These are phyloP conservation scores for Chlamydomonas asymmetrica DNA, from an alignment of 139 green algal genomes.

Conservation along the genomic window DNA sequence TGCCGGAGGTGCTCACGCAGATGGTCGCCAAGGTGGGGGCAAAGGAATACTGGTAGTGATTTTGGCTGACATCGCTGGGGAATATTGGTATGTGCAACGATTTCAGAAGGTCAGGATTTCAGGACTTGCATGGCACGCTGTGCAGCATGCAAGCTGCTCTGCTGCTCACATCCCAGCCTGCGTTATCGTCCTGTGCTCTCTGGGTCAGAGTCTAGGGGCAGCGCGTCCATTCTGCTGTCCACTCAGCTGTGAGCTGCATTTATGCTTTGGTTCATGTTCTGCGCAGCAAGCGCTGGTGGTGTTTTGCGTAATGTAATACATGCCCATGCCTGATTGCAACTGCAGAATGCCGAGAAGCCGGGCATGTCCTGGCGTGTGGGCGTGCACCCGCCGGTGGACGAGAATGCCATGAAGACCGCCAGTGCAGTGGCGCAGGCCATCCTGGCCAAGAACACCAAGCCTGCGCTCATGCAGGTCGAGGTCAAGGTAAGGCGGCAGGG, in stretches of 20 bases:
- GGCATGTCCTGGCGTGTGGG: conserved; percentile 29
- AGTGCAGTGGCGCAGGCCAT: conserved; percentile 24
- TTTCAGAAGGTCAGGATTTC: no score
- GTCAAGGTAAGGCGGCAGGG: conserved; percentile 17
- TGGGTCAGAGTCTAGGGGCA: no score
- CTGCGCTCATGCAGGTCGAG: conserved; percentile 19
- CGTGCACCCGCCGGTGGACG: conserved; percentile 29
- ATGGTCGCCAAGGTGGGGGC: conserved; percentile 14
- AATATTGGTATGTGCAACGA: no score
- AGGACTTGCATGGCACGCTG: no score
- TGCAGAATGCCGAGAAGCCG: conserved; percentile 18
- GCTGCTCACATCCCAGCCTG: no score
- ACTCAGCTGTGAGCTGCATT: neutral
- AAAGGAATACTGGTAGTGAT: no score
- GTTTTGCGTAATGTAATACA: neutral
- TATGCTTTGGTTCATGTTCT: no score
- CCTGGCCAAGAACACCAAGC: conserved; percentile 27
- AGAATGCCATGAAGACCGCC: conserved; percentile 20
- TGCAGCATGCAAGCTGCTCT: no score
- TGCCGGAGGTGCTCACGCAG: conserved; percentile 20
- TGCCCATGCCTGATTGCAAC: no score
- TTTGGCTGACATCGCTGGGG: no score
- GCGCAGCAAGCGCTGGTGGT: neutral
- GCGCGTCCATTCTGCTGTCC: no score
- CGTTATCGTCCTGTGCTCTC: no score